A percentile compares a stretch with the other conserved stretches of the same genome.
Evolutionary conservation across 2,329 filamentous ascomycete species (phyloP).

Genomic region (Ophiognomonia clavigignenti-juglandacearum): DNA sequence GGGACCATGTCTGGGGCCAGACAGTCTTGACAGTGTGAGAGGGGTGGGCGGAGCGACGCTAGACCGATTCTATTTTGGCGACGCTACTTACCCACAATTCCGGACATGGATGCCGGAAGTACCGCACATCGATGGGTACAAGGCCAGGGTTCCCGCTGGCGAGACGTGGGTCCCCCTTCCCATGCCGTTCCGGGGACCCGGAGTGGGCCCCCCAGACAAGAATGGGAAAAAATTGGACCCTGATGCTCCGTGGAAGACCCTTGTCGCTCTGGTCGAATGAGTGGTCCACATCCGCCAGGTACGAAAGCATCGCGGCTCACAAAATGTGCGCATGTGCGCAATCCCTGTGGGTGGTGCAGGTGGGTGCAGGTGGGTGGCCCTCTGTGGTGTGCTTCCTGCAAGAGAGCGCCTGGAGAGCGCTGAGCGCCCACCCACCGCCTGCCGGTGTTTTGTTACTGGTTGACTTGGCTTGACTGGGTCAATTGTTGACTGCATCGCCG

Average conservation of each 20-base stretch:
- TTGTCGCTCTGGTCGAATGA: conserved; percentile 5
- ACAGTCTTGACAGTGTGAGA: conserved; percentile 21
- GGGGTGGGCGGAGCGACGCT: conserved; percentile 31
- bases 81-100: no score
- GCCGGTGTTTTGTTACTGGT: conserved; percentile 7
- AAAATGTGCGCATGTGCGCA: conserved; percentile 7
- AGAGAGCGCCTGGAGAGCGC: conserved; percentile 8
- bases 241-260: conserved; percentile 5
- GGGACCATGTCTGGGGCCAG: no score
- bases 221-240: conserved; percentile 4
- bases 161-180: conserved; percentile 16
- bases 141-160: no score
- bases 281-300: not conserved
- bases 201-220: conserved; percentile 14
- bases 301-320: conserved; percentile 14
- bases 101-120: conserved; percentile 17
- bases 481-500: not conserved
- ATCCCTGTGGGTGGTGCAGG: no score
- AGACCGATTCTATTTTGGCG: conserved; percentile 33
- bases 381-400: conserved; percentile 1
- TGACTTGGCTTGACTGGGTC: no score
- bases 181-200: conserved; percentile 15
- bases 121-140: conserved; percentile 18
- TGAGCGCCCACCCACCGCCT: no score
- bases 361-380: conserved; percentile 6